A percentile compares a stretch with the other conserved stretches of the same genome.
Conservation (phyloP, 345 rosid species). For the Euclidium syriacum region DNA sequence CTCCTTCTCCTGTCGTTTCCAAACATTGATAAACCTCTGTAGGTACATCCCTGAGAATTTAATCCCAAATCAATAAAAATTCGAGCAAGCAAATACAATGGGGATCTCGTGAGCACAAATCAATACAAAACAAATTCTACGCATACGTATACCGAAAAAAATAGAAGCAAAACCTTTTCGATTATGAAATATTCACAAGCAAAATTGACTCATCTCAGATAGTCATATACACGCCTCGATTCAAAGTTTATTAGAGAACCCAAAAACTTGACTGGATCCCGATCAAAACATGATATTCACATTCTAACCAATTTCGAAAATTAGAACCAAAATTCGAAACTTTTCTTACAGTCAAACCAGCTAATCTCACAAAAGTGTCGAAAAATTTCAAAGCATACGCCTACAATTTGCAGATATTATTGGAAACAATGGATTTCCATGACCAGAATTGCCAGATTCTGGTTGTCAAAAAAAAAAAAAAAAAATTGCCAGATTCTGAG, state of each 20-base stretch:
- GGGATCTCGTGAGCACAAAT: constrained; percentile 1
- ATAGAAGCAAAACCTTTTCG: background rate
- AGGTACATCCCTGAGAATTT: constrained; percentile 60
- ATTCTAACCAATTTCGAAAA: background rate
- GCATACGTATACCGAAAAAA: background rate
- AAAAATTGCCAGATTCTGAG: constrained; percentile 9
- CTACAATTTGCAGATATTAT: background rate
- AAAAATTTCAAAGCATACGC: background rate
- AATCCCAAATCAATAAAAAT: constrained; percentile 9
- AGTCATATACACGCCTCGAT: background rate
- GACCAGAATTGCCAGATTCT: constrained; percentile 5
- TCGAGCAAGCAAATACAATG: background rate
- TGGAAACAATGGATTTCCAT: background rate
- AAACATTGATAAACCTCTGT: constrained; percentile 55
- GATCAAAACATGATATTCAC: constrained; percentile 14
- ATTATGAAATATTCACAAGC: background rate
- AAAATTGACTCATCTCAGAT: background rate
- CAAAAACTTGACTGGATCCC: background rate
- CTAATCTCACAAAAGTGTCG: background rate
- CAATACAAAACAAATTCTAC: background rate
- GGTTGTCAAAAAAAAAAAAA: background rate
- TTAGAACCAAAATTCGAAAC: background rate
- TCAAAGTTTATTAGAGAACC: background rate
- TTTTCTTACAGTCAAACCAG: background rate
- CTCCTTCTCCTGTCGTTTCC: constrained; percentile 66